Evolutionary conservation across 2,329 filamentous ascomycete genomes (phyloP).

Genomic region (Fusarium sp.): DNA sequence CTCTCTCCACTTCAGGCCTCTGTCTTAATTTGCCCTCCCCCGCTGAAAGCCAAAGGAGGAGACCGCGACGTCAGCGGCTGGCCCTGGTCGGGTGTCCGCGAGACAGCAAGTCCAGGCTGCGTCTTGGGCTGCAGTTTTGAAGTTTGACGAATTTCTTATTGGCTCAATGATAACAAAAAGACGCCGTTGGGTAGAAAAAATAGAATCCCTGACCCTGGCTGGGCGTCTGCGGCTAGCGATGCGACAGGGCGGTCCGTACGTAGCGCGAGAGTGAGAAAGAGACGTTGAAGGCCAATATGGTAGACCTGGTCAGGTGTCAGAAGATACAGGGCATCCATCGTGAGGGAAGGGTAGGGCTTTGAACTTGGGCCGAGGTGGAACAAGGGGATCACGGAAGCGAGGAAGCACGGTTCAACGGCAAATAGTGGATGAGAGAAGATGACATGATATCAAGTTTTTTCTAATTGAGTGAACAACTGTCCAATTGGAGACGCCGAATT

Average conservation of each 20-base stretch:
- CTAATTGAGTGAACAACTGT: slow-evolving; percentile 1
- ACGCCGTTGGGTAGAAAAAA: background rate
- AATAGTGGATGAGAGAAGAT: background rate
- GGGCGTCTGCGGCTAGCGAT: slow-evolving; percentile 16
- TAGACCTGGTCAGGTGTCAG: background rate
- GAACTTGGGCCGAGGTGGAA: background rate
- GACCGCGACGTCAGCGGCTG: slow-evolving; percentile 36
- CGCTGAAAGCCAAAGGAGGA: slow-evolving; percentile 1
- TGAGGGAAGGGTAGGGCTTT: background rate
- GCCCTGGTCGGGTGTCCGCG: background rate
- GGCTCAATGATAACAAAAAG: background rate
- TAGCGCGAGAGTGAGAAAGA: slow-evolving; percentile 17
- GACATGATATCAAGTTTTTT: background rate
- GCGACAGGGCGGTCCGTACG: slow-evolving; percentile 30
- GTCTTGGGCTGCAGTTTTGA: slow-evolving; percentile 20
- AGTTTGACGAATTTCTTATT: slow-evolving; percentile 17
- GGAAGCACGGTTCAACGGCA: background rate
- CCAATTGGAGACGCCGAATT: slow-evolving; percentile 9
- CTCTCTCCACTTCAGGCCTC: background rate
- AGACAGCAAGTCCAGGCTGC: background rate
- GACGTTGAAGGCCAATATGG: slow-evolving; percentile 1
- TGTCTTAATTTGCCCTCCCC: slow-evolving; percentile 14
- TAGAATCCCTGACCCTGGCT: slow-evolving; percentile 16
- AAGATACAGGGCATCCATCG: slow-evolving; percentile 9
- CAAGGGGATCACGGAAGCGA: background rate